Evolutionary conservation across 192 early-diverging fungal species (phyloP).

Genomic region (Spinellus fusiger): DNA sequence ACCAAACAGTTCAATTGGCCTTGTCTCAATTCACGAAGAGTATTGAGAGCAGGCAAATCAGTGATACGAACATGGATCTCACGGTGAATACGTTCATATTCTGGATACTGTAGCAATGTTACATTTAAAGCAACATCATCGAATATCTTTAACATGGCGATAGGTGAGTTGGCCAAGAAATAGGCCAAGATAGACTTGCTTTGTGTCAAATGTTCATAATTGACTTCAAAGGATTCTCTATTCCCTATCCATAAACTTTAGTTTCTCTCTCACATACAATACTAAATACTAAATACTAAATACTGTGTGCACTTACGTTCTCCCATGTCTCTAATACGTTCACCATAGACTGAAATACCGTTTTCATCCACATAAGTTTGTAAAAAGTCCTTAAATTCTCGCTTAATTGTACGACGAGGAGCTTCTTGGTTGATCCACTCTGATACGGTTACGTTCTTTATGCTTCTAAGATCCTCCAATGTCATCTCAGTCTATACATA

Average conservation of each 20-base stretch:
- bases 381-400: constrained; percentile 87
- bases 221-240: constrained; percentile 82
- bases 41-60: constrained; percentile 77
- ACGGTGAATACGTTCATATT: constrained; percentile 85
- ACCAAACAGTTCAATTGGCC: constrained; percentile 88
- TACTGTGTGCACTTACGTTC: constrained; percentile 21
- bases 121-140: constrained; percentile 92
- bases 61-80: constrained; percentile 94
- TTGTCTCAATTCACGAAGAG: constrained; percentile 88
- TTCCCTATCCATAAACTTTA: constrained; percentile 28
- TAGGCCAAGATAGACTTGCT: constrained; percentile 84
- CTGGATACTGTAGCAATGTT: constrained; percentile 78
- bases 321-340: constrained; percentile 84
- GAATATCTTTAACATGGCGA: constrained; percentile 85
- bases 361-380: constrained; percentile 78
- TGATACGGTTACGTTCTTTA: constrained; percentile 72
- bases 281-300: background rate
- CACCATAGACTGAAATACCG: constrained; percentile 89
- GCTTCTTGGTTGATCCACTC: constrained; percentile 87
- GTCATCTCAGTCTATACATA: constrained; percentile 50
- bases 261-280: background rate
- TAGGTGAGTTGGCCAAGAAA: constrained; percentile 83
- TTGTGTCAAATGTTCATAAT: constrained; percentile 73
- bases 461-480: constrained; percentile 74
- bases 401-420: constrained; percentile 72